Conservation (phyloP, 148 eudicot species). For the Limonium bicolor region DNA sequence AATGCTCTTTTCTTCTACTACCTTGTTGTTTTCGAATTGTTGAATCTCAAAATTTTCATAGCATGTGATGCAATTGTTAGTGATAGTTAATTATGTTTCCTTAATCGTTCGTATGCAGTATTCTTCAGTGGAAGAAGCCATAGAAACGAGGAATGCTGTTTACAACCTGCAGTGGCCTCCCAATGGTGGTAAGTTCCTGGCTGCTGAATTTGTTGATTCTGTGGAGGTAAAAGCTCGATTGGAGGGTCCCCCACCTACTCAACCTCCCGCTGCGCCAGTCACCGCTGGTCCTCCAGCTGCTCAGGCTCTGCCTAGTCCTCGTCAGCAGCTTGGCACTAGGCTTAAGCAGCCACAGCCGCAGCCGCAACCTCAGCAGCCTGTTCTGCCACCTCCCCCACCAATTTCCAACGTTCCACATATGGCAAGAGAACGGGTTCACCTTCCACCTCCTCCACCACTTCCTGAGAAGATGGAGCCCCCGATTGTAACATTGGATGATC, state of each 20-base stretch:
- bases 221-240: slow-evolving; percentile 57
- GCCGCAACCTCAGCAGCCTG: slow-evolving; percentile 33
- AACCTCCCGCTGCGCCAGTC: slow-evolving; percentile 37
- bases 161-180: slow-evolving; percentile 92
- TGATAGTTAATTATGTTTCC: neutral
- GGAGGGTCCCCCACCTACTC: slow-evolving; percentile 37
- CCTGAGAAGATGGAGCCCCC: slow-evolving; percentile 61
- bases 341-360: slow-evolving; percentile 41
- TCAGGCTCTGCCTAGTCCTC: slow-evolving; percentile 36
- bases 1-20: no score
- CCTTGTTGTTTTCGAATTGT: no score
- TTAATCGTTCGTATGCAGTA: slow-evolving; percentile 28
- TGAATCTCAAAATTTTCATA: no score
- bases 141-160: slow-evolving; percentile 70
- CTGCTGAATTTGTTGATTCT: slow-evolving; percentile 86
- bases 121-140: slow-evolving; percentile 77
- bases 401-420: slow-evolving; percentile 40
- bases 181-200: slow-evolving; percentile 68
- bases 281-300: slow-evolving; percentile 15
- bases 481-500: slow-evolving; percentile 80
- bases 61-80: no score
- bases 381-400: slow-evolving; percentile 66
- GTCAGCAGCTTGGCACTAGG: slow-evolving; percentile 26
- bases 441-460: slow-evolving; percentile 42
- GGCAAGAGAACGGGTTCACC: slow-evolving; percentile 34